Evolutionary conservation across 495 filamentous ascomycete genomes (phyloP), one percentile per base, ranked within the genome.

Genomic region (Daldinia decipiens): DNA sequence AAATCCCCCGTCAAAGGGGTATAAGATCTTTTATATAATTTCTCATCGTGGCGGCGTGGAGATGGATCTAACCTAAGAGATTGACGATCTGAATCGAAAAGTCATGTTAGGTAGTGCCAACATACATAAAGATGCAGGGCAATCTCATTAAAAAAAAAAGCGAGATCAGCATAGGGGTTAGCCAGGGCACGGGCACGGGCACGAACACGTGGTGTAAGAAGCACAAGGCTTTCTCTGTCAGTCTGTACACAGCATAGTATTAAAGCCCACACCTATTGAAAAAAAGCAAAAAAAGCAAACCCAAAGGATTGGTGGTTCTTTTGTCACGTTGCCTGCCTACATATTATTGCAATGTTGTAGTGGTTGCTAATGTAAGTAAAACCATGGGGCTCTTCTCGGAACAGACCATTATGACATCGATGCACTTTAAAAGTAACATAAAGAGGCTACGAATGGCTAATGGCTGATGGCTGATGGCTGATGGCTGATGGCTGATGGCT

Each of bases 51-150:
- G 36, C 39, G 53, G 26, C 34, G 40, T 56, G 57, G 40, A 43
- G 38, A 57, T 40, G 40, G 3, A 27, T 27, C 21, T 24, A 24
- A 45, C 65, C 58, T 39, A 68, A 47, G 31, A 36, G 59, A 56
- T 60, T 67, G 60, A 47, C 60, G 64, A 72, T 68, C 64, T 27
- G 21, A 52, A 67, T 54, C 40, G 52, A 59, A 17, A 60, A 47
- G 57, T 32, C 56, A 56, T 36, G 59, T 63, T 65, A n/a, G n/a
- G n/a, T n/a, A 39, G 27, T 27, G 36, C 60, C 26, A 57, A 50
- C 54, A 72, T 60, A 54, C 54, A 72, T 60, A 54, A 29, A 36
- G 38, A 72, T 72, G 70, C 70, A 38, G 60, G 64, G 51, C 52
- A 43, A 64, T 59, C 47, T 59, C 32, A 40, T 47, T 65, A 19